These are phyloP conservation scores for Exophiala mesophila DNA, from an alignment of 2,329 filamentous ascomycete species.

Conservation along the genomic window DNA sequence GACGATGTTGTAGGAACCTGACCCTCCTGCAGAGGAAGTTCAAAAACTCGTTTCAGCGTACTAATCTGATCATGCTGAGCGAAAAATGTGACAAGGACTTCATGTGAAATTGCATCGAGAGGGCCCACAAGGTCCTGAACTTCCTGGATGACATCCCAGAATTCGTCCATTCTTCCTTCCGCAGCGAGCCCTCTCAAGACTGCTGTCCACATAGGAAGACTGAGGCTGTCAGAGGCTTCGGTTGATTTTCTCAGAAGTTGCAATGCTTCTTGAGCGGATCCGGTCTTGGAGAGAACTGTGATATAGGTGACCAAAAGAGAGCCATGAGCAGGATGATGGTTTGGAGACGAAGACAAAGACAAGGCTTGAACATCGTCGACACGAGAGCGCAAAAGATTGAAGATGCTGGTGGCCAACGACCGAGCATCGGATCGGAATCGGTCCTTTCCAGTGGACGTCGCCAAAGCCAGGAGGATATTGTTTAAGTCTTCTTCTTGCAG, in stretches of 20 bases:
- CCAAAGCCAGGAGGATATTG: slow-evolving; percentile 37
- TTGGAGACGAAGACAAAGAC: neutral
- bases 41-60: slow-evolving; percentile 65
- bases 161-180: slow-evolving; percentile 43
- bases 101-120: slow-evolving; percentile 39
- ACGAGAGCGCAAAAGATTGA: slow-evolving; percentile 17
- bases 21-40: slow-evolving; percentile 45
- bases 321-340: slow-evolving; percentile 3
- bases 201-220: slow-evolving; percentile 49
- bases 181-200: slow-evolving; percentile 51
- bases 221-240: slow-evolving; percentile 29
- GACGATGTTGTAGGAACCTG: slow-evolving; percentile 42
- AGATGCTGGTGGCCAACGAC: slow-evolving; percentile 20
- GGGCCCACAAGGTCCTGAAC: slow-evolving; percentile 27
- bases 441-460: slow-evolving; percentile 23
- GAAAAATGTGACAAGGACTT: slow-evolving; percentile 59
- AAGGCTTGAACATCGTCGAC: slow-evolving; percentile 4
- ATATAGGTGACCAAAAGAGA: slow-evolving; percentile 39
- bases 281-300: slow-evolving; percentile 50
- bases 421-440: slow-evolving; percentile 22
- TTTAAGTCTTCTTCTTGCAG: slow-evolving; percentile 38
- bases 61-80: slow-evolving; percentile 52
- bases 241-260: slow-evolving; percentile 42
- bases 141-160: slow-evolving; percentile 23
- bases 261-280: slow-evolving; percentile 51